Evolutionary conservation across 139 green algal genomes (phyloP).

Genomic region (Eudorina sp.): DNA sequence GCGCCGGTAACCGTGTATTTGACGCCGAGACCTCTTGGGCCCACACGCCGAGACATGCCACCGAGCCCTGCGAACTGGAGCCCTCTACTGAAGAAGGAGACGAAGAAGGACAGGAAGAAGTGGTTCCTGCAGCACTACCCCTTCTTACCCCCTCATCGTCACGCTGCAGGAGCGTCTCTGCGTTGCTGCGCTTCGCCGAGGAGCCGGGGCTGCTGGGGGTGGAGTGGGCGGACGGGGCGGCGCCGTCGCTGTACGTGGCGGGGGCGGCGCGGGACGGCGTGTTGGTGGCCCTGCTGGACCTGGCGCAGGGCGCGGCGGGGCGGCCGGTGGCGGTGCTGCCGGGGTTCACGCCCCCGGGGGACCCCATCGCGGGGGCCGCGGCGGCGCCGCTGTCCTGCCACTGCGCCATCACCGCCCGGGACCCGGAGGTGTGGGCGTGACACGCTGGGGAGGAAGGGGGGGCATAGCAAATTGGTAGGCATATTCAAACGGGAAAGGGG

Average conservation of each 20-base stretch:
- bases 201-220: conserved; percentile 83
- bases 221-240: conserved; percentile 77
- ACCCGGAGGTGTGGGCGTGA: conserved; percentile 65
- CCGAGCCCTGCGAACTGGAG: too few relatives aligned
- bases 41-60: too few relatives aligned
- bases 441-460: background rate
- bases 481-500: too few relatives aligned
- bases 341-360: conserved; percentile 68
- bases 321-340: conserved; percentile 72
- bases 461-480: too few relatives aligned
- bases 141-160: too few relatives aligned
- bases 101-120: too few relatives aligned
- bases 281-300: conserved; percentile 78
- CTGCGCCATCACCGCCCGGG: conserved; percentile 45
- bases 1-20: too few relatives aligned
- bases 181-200: conserved; percentile 60
- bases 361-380: conserved; percentile 43
- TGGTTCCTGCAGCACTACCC: too few relatives aligned
- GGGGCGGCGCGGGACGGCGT: conserved; percentile 76
- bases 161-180: conserved; percentile 20
- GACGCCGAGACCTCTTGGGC: too few relatives aligned
- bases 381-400: conserved; percentile 29
- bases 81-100: too few relatives aligned
- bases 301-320: conserved; percentile 74
- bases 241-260: conserved; percentile 72